Evolutionary conservation across 2,329 filamentous ascomycete species (phyloP).

Genomic region (Pezicula radicicola): DNA sequence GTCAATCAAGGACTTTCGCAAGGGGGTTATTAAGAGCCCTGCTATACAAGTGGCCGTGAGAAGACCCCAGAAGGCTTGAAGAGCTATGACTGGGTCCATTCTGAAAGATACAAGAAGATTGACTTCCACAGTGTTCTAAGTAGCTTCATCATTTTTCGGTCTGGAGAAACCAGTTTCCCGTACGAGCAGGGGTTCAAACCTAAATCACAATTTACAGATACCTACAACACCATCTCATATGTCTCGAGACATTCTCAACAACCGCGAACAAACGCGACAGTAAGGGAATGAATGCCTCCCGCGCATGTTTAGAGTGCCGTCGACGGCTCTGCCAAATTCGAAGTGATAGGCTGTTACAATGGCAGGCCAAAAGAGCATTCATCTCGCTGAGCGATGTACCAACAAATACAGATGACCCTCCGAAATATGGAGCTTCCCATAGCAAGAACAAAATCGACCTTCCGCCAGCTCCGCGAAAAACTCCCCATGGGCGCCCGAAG

Average conservation of each 20-base stretch:
- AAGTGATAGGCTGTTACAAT: constrained; percentile 12
- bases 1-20: constrained; percentile 25
- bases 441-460: neutral
- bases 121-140: too few species aligned
- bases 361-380: constrained; percentile 21
- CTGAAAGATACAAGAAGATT: neutral
- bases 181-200: too few species aligned
- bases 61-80: constrained; percentile 24
- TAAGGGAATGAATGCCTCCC: constrained; percentile 21
- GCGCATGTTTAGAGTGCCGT: constrained; percentile 27
- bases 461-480: neutral
- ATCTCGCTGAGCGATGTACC: constrained; percentile 20
- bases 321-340: constrained; percentile 15
- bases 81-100: constrained; percentile 23
- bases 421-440: neutral
- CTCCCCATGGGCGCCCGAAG: constrained; percentile 3
- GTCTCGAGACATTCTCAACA: too few species aligned
- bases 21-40: constrained; percentile 23
- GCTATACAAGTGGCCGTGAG: constrained; percentile 21
- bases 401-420: constrained; percentile 9
- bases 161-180: too few species aligned
- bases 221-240: too few species aligned
- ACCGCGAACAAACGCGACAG: too few species aligned
- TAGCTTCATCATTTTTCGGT: too few species aligned
- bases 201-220: too few species aligned